phyloP scores from a whole-genome alignment of 495 filamentous ascomycete species.

The Cairneyella variabilis region DNA sequence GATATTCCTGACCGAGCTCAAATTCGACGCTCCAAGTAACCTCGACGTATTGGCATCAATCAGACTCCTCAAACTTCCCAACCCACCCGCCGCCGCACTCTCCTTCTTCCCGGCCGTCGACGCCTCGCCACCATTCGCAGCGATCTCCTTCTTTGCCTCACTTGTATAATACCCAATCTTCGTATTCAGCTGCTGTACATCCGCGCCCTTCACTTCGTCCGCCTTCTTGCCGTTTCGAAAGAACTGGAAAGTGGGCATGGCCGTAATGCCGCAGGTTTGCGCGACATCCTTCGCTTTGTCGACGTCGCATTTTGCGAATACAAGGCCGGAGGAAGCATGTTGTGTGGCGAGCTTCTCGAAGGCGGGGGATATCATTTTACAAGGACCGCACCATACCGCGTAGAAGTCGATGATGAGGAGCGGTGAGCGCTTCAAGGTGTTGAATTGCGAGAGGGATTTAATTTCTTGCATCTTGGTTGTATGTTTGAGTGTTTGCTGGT shows the following conservation, averaged over 20 bases:
- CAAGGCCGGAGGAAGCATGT: slow-evolving; percentile 28
- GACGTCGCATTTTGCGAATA: slow-evolving; percentile 89
- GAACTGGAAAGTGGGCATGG: slow-evolving; percentile 90
- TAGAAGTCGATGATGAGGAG: slow-evolving; percentile 65
- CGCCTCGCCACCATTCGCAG: neutral
- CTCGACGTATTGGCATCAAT: slow-evolving; percentile 14
- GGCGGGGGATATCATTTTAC: slow-evolving; percentile 80
- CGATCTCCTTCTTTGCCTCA: slow-evolving; percentile 8
- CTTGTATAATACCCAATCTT: slow-evolving; percentile 24
- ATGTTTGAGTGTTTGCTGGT: neutral
- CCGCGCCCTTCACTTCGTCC: slow-evolving; percentile 74
- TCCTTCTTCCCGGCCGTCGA: neutral
- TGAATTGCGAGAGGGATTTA: slow-evolving; percentile 24
- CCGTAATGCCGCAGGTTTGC: slow-evolving; percentile 73
- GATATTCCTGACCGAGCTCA: slow-evolving; percentile 20
- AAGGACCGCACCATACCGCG: slow-evolving; percentile 91
- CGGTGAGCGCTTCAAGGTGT: slow-evolving; percentile 15
- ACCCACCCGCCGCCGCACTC: neutral
- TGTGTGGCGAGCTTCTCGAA: slow-evolving; percentile 36
- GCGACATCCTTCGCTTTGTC: slow-evolving; percentile 74
- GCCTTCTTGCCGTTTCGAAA: slow-evolving; percentile 72
- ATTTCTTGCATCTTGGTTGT: slow-evolving; percentile 23
- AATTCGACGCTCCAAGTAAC: slow-evolving; percentile 12
- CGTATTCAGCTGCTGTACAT: slow-evolving; percentile 20
- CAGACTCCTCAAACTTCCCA: slow-evolving; percentile 10